phyloP scores from a whole-genome alignment of 306 rosid species.

The Quillaja saponaria region DNA sequence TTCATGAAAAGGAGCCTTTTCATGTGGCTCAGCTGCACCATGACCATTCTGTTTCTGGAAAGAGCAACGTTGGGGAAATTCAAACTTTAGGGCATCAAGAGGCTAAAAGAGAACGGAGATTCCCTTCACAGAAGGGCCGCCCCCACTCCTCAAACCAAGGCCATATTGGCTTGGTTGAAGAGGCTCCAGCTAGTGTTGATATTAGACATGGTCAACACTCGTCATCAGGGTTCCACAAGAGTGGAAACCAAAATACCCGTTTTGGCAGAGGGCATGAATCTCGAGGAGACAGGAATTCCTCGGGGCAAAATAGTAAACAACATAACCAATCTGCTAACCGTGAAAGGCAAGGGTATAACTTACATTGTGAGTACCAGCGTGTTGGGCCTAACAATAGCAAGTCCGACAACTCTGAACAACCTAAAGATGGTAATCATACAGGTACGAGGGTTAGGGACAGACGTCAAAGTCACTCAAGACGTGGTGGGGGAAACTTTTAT shows the following conservation, averaged over 20 bases:
- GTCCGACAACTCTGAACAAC: constrained; percentile 45
- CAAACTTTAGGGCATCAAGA: constrained; percentile 42
- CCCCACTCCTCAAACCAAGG: constrained; percentile 52
- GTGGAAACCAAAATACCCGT: constrained; percentile 58
- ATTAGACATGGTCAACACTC: constrained; percentile 58
- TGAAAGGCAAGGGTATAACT: constrained; percentile 69
- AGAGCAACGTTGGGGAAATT: constrained; percentile 45
- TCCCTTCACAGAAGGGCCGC: constrained; percentile 51
- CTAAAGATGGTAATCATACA: constrained; percentile 51
- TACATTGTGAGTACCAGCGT: constrained; percentile 78
- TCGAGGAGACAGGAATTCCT: constrained; percentile 63
- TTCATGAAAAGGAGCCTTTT: constrained; percentile 34
- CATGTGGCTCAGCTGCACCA: constrained; percentile 35
- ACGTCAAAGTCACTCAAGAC: constrained; percentile 66
- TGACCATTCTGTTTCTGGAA: constrained; percentile 46
- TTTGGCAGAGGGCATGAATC: constrained; percentile 64
- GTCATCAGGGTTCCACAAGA: constrained; percentile 57
- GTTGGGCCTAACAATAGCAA: constrained; percentile 57
- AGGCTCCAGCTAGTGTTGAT: constrained; percentile 44
- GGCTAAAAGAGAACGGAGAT: constrained; percentile 57
- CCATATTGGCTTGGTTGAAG: constrained; percentile 42
- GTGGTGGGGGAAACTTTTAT: constrained; percentile 68
- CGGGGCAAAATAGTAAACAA: constrained; percentile 58
- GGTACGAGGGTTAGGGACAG: constrained; percentile 72
- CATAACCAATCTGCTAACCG: constrained; percentile 49